phyloP scores from a whole-genome alignment of 352 stramenopile genomes.

The Sclerospora graminicola region DNA sequence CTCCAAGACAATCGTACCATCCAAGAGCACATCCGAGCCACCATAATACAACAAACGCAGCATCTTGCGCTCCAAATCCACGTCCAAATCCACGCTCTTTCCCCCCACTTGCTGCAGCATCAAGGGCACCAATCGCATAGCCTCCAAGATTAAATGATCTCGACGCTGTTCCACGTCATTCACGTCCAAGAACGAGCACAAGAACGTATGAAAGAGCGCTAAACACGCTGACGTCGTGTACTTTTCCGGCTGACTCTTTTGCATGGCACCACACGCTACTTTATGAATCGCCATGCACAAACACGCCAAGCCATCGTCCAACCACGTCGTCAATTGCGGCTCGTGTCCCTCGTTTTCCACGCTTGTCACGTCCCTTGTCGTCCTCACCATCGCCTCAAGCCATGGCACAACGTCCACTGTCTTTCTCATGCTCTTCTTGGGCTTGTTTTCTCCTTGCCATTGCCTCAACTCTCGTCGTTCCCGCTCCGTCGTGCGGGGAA shows the following conservation, averaged over 20 bases:
- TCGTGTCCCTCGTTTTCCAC: slow-evolving; percentile 9
- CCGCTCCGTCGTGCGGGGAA: slow-evolving; percentile 73
- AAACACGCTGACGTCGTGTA: slow-evolving; percentile 70
- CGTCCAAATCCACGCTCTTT: slow-evolving; percentile 14
- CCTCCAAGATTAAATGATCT: slow-evolving; percentile 51
- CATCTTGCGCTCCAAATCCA: slow-evolving; percentile 31
- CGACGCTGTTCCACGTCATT: slow-evolving; percentile 50
- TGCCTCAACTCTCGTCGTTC: too few relatives aligned
- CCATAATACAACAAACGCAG: slow-evolving; percentile 60
- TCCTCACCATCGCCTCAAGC: slow-evolving; percentile 27
- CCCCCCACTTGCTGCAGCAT: slow-evolving; percentile 54
- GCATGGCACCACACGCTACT: slow-evolving; percentile 69
- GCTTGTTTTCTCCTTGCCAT: too few relatives aligned
- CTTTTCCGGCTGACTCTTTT: slow-evolving; percentile 72
- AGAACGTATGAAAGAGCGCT: slow-evolving; percentile 68
- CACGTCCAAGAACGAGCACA: slow-evolving; percentile 64
- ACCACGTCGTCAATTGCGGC: slow-evolving; percentile 34
- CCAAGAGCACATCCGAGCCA: slow-evolving; percentile 51
- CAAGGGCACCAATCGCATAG: slow-evolving; percentile 63
- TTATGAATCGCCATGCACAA: slow-evolving; percentile 82
- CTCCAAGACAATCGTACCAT: slow-evolving; percentile 62
- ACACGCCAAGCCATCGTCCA: slow-evolving; percentile 58
- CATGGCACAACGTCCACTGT: too few relatives aligned
- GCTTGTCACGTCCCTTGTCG: slow-evolving; percentile 2
- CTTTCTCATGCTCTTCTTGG: too few relatives aligned